These are phyloP conservation scores for Acanthamoeba culbertsoni DNA, from an alignment of 208 protist species.

Conservation along the genomic window DNA sequence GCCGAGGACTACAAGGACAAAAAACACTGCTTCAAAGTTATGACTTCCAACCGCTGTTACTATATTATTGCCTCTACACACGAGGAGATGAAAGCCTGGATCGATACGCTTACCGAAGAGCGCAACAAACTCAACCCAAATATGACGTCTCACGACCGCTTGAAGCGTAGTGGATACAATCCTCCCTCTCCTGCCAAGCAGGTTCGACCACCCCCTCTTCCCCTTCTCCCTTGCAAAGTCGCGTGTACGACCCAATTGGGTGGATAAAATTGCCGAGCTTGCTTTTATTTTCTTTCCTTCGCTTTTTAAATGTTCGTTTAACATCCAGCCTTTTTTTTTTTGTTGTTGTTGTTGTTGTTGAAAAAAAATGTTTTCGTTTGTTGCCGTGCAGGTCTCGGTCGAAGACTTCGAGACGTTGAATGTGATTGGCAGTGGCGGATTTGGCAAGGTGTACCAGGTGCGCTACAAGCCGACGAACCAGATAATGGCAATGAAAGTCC, in stretches of 20 bases:
- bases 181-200: neutral
- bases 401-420: slow-evolving; percentile 83
- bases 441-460: slow-evolving; percentile 80
- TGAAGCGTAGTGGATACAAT: neutral
- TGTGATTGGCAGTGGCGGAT: slow-evolving; percentile 83
- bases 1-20: slow-evolving; percentile 10
- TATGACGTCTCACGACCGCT: neutral
- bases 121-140: neutral
- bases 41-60: neutral
- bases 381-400: slow-evolving; percentile 58
- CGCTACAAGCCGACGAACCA: slow-evolving; percentile 77
- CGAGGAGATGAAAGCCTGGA: slow-evolving; percentile 13
- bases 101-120: neutral
- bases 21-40: slow-evolving; percentile 20
- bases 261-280: too few relatives aligned
- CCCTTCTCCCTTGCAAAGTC: neutral
- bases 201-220: neutral
- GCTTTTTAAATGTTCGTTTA: too few relatives aligned
- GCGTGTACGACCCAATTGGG: neutral
- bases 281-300: too few relatives aligned
- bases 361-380: too few relatives aligned
- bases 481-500: slow-evolving; percentile 86
- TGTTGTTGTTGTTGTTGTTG: too few relatives aligned
- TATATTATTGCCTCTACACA: neutral
- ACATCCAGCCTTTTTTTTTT: too few relatives aligned